These are phyloP conservation scores for Xerocomellus chrysenteron DNA, from an alignment of 768 basidiomycete genomes.

Conservation along the genomic window DNA sequence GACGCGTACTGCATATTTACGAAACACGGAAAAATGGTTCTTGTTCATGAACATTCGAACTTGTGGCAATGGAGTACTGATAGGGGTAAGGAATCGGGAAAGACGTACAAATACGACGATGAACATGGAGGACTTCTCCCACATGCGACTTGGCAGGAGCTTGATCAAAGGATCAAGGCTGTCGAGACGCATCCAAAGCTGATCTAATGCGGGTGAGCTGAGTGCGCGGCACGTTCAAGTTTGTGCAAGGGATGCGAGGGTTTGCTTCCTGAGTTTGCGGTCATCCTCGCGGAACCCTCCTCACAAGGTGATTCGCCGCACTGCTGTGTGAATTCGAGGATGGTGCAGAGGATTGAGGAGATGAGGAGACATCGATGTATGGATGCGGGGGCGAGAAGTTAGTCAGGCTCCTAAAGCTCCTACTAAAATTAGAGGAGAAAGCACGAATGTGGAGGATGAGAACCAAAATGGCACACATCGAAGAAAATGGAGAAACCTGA, in stretches of 20 bases:
- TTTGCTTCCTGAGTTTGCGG: not conserved
- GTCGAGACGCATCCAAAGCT: not conserved
- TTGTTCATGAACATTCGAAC: not conserved
- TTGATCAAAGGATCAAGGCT: not conserved
- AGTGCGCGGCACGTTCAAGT: not conserved
- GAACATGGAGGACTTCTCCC: not conserved
- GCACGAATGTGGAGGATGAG: too few relatives aligned
- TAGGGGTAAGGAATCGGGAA: not conserved
- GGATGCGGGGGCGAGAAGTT: not conserved
- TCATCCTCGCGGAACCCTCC: not conserved
- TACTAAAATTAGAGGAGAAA: too few relatives aligned
- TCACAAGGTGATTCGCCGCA: not conserved
- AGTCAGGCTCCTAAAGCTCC: not conserved
- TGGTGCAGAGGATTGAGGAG: not conserved
- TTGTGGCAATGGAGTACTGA: not conserved
- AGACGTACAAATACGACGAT: not conserved
- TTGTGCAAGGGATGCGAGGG: not conserved
- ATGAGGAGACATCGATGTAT: not conserved
- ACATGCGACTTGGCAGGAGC: not conserved
- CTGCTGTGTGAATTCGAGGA: not conserved
- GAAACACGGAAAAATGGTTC: not conserved
- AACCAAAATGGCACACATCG: too few relatives aligned
- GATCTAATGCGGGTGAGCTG: not conserved
- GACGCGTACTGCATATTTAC: constrained; percentile 16
- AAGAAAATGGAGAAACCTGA: too few relatives aligned